Base-by-base conservation (phyloP, 331 rosid genomes). In the Telfairia occidentalis region DNA sequence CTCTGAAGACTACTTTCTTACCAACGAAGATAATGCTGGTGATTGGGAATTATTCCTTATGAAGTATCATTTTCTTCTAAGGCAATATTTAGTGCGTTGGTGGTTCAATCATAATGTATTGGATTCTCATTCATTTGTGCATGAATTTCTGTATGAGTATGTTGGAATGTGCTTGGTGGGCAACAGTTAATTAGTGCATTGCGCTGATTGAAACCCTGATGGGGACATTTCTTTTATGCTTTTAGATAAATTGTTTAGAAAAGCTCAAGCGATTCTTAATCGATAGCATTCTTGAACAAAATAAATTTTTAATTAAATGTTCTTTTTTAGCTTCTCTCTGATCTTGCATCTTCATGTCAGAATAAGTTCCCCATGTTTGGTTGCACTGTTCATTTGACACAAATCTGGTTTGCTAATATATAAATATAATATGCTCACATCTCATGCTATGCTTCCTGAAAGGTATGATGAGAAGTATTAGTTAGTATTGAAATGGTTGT, bases 151-250 rank as follows among this genome's bases (percentile, higher is more conserved):
- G 79, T 77, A 78, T 89, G 79, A 63, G 74, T 67, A 78, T 80
- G 84, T 85, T 82, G 91, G 78, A 86, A 78, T 77, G 87, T 81
- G 85, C 85, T 84, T 82, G 75, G 90, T 87, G 90, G 88, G 85
- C 86, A 86, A 79, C 91, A 83, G 64, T 90, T 87, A 78, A 78
- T 77, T 76, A 79, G 76, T 86, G 88, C 84, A 73, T 79, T 86
- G 78, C 86, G 83, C 85, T 77, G 87, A 81, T 83, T 76, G 80
- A 82, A 89, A 85, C 85, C 85, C 79, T 84, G 89, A 92, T 75
- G 57, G 82, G 52, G 92, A 90, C 89, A 65, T 53, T 43, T 77
- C 81, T 77, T 78, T 72, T 76, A 75, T 60, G 28, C 78, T 26
- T 57, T 74, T 45, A 28, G 74, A 61, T 73, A 21, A 49, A 19